Conservation (phyloP, 495 filamentous ascomycete genomes). For the Penicillium canariense region DNA sequence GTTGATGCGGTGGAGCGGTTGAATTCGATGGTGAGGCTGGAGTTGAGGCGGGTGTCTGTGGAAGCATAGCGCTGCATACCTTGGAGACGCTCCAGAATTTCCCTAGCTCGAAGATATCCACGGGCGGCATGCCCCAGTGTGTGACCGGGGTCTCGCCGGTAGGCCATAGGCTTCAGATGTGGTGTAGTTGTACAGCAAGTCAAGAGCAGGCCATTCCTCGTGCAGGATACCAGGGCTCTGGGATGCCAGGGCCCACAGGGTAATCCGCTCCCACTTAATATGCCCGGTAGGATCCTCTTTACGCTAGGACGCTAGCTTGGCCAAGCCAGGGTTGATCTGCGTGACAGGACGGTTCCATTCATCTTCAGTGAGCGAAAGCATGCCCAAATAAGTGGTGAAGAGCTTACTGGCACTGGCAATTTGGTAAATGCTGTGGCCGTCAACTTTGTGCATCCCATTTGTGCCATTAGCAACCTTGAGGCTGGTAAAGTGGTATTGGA, state of each 20-base stretch:
- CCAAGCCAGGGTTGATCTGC: background rate
- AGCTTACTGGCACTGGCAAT: constrained; percentile 1
- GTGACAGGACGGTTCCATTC: constrained; percentile 4
- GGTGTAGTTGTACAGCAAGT: background rate
- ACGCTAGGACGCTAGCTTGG: background rate
- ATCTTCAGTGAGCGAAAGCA: constrained; percentile 1
- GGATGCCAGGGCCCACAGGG: background rate
- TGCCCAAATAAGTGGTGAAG: background rate
- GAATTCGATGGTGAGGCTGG: background rate
- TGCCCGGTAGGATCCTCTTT: background rate
- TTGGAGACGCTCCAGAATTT: background rate
- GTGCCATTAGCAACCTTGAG: background rate
- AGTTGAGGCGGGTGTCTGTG: background rate
- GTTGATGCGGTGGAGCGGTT: background rate
- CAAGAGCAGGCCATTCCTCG: background rate
- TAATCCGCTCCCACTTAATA: background rate
- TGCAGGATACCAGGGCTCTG: background rate
- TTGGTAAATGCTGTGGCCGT: constrained; percentile 2
- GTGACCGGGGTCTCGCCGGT: background rate
- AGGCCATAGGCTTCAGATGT: background rate
- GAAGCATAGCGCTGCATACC: background rate
- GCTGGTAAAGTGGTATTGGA: constrained; percentile 1
- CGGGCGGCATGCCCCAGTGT: background rate
- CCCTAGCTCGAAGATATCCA: background rate
- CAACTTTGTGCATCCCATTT: background rate